Evolutionary conservation across 2,329 filamentous ascomycete species (phyloP), one percentile per base, ranked within the genome.

Genomic region (Fusarium domesticum): DNA sequence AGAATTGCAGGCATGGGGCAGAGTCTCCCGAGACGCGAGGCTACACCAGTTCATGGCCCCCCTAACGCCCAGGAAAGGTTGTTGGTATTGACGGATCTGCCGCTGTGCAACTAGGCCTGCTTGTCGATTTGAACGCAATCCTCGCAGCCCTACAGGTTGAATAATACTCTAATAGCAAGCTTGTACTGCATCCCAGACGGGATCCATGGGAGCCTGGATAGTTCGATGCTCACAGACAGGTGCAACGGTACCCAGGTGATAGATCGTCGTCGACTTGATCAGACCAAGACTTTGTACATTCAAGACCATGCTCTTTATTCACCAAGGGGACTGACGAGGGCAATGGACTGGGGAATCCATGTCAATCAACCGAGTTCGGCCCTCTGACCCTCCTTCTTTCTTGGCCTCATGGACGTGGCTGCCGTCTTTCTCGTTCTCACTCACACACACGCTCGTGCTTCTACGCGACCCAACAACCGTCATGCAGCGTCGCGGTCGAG

Each of bases 401-500:
- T 28, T 28, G 4, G 23, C 23, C 23, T 30, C 25, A 30, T 30
- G 25, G n/a, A 30, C 23, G 23, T 28, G 10, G 23, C 23, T 28
- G 23, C 7, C 23, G 14, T 45, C 53, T 48, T 51, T 54, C 42
- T 40, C 53, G 42, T 47, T 16, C 43, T 38, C 39, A 12, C 37
- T 36, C 41, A 45, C 47, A 45, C 37, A 41, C 37, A 25, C 7
- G 35, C 19, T 47, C 33, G 40, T 34, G 28, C 35, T 45, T 37
- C 42, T 45, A 42, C 50, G 54, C 53, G 53, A 36, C 35, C 45
- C 52, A 51, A 56, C 50, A 48, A 56, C 42, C 49, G 45, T 42
- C 35, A 53, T 53, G 55, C 53, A 54, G 53, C 42, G 45, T 51
- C 43, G 43, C 53, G 54, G 48, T 50, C 48, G 43, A 46, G 48